A percentile compares a stretch with the other conserved stretches of the same genome.
phyloP scores from a whole-genome alignment of 2,329 filamentous ascomycete genomes.

The Escovopsis weberi region DNA sequence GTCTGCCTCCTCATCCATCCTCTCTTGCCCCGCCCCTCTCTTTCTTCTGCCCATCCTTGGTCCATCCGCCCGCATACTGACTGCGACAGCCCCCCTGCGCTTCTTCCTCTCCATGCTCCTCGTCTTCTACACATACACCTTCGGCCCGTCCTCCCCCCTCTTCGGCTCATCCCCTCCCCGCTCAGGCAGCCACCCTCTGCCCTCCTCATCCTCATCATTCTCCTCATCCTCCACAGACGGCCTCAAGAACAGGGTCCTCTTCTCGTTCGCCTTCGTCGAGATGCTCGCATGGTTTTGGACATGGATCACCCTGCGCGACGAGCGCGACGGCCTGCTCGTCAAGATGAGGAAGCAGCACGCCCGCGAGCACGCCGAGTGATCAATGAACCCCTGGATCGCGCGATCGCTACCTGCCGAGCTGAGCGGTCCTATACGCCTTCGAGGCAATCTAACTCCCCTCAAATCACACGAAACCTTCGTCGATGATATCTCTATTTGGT shows the following conservation, averaged over 20 bases:
- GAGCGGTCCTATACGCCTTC: too few species aligned
- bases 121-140: constrained; percentile 50
- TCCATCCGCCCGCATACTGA: constrained; percentile 2
- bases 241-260: constrained; percentile 72
- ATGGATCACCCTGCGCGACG: constrained; percentile 55
- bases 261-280: constrained; percentile 75
- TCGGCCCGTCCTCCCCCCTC: constrained; percentile 36
- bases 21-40: not conserved
- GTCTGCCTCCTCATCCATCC: constrained; percentile 38
- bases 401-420: too few species aligned
- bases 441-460: too few species aligned
- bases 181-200: constrained; percentile 11
- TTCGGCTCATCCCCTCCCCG: constrained; percentile 17
- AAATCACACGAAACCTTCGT: not conserved
- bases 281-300: constrained; percentile 80
- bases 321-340: constrained; percentile 30
- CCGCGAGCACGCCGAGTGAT: constrained; percentile 2
- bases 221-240: constrained; percentile 30
- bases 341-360: constrained; percentile 20
- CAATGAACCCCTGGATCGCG: not conserved
- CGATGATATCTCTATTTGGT: too few species aligned
- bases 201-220: constrained; percentile 20
- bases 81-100: constrained; percentile 52
- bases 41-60: not conserved
- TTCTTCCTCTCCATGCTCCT: constrained; percentile 46